Evolutionary conservation across 306 rosid species (phyloP).

Genomic region (Fragaria ananassa): DNA sequence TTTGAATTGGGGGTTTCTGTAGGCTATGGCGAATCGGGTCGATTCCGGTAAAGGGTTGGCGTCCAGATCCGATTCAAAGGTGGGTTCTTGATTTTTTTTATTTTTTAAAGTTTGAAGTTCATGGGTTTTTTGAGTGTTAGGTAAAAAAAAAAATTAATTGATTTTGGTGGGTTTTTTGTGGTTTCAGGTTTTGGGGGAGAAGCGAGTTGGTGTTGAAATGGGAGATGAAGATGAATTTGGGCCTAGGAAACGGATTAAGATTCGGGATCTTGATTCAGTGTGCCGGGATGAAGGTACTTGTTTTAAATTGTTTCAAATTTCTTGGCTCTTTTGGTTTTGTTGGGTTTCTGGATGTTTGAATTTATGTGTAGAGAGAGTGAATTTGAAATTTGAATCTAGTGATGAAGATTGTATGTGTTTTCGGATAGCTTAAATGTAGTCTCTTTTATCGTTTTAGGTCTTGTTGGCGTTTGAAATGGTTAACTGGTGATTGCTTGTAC

Average conservation of each 20-base stretch:
- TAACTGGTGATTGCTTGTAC: background rate
- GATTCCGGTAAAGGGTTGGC: conserved; percentile 20
- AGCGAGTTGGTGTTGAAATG: conserved; percentile 37
- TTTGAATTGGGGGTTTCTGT: conserved; percentile 17
- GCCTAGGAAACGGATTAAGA: conserved; percentile 60
- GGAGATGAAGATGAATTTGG: conserved; percentile 31
- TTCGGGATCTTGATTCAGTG: conserved; percentile 62
- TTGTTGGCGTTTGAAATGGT: background rate
- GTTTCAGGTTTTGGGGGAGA: conserved; percentile 47
- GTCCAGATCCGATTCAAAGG: conserved; percentile 49
- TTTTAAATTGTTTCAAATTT: background rate
- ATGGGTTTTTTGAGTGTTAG: background rate
- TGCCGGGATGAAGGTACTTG: conserved; percentile 53
- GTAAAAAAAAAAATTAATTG: background rate
- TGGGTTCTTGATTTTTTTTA: conserved; percentile 18
- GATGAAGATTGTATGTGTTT: background rate
- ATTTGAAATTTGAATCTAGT: background rate
- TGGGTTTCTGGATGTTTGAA: background rate
- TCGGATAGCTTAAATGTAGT: background rate
- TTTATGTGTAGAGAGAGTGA: background rate
- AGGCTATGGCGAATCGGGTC: conserved; percentile 39
- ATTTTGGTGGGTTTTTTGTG: background rate
- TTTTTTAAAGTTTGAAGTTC: background rate
- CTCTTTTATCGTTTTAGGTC: background rate
- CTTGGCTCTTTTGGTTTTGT: background rate